Evolutionary conservation across 352 stramenopile species (phyloP).

Genomic region (Phytophthora macrochlamydospora): DNA sequence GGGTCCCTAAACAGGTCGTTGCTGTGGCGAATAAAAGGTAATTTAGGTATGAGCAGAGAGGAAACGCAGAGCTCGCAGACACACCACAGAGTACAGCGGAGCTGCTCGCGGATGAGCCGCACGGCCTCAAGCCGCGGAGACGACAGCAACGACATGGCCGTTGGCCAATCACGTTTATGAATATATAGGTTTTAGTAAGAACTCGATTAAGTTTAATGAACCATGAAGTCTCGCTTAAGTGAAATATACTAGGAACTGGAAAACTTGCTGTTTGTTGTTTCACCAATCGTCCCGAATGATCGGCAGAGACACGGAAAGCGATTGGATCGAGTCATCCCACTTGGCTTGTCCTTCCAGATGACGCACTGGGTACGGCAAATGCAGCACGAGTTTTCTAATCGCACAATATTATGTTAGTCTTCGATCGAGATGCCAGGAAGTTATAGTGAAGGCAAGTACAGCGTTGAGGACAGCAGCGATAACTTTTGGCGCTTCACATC

Average conservation of each 20-base stretch:
- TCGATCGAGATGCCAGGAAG: neutral
- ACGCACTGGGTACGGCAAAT: slow-evolving; percentile 74
- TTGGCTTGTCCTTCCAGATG: slow-evolving; percentile 75
- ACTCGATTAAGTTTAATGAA: too few species aligned
- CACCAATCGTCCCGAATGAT: slow-evolving; percentile 83
- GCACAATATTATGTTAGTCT: slow-evolving; percentile 5
- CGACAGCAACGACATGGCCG: slow-evolving; percentile 66
- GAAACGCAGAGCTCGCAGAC: slow-evolving; percentile 4
- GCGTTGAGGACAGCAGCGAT: slow-evolving; percentile 58
- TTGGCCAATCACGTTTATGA: slow-evolving; percentile 1
- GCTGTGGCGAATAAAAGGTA: slow-evolving; percentile 25
- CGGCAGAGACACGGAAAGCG: slow-evolving; percentile 66
- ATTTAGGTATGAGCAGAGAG: neutral
- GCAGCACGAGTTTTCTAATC: slow-evolving; percentile 66
- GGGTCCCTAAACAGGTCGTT: slow-evolving; percentile 78
- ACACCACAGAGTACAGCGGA: slow-evolving; percentile 80
- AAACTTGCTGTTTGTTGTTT: neutral
- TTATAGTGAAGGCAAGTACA: slow-evolving; percentile 37
- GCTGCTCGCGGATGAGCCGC: slow-evolving; percentile 81
- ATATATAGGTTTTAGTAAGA: neutral
- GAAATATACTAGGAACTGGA: neutral
- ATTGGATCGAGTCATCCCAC: slow-evolving; percentile 61
- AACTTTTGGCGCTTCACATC: slow-evolving; percentile 85
- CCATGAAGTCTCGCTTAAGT: neutral
- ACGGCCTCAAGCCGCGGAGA: slow-evolving; percentile 55